phyloP scores from a whole-genome alignment of 176 grass and related monocot species.

The Neostapfia colusana region DNA sequence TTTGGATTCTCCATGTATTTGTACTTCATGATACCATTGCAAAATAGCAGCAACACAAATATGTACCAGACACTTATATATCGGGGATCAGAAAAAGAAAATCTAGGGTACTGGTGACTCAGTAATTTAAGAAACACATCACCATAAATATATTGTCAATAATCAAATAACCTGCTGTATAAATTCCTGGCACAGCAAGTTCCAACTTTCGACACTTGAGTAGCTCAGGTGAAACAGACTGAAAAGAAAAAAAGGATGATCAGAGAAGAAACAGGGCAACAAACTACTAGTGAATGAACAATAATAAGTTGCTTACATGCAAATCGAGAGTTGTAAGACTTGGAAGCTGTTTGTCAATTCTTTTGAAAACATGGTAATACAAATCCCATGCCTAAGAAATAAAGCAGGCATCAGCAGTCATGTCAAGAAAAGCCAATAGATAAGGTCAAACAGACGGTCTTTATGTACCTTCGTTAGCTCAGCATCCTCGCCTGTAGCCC shows the following conservation, averaged over 20 bases:
- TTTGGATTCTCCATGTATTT: neutral
- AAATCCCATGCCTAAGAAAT: constrained; percentile 90
- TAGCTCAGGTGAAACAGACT: constrained; percentile 98
- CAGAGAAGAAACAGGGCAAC: constrained; percentile 31
- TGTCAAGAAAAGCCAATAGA: constrained; percentile 23
- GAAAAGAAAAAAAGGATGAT: constrained; percentile 38
- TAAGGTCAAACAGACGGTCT: constrained; percentile 14
- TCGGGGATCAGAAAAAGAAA: neutral
- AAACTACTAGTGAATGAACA: neutral
- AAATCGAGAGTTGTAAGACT: constrained; percentile 95
- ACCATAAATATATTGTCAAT: neutral
- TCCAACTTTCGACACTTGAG: constrained; percentile 88
- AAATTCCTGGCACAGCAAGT: constrained; percentile 97
- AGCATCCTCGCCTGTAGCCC: constrained; percentile 76
- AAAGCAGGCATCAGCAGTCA: constrained; percentile 29
- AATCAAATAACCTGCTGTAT: constrained; percentile 65
- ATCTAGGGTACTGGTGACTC: neutral
- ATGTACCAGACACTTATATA: neutral
- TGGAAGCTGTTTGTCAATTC: constrained; percentile 99
- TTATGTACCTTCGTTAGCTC: constrained; percentile 87
- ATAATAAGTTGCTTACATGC: constrained; percentile 58
- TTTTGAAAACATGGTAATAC: constrained; percentile 99
- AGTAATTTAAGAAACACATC: constrained; percentile 14
- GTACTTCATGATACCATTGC: neutral
- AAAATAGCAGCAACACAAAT: neutral